phyloP scores from a whole-genome alignment of 768 basidiomycete genomes.

The Auricularia sp. region DNA sequence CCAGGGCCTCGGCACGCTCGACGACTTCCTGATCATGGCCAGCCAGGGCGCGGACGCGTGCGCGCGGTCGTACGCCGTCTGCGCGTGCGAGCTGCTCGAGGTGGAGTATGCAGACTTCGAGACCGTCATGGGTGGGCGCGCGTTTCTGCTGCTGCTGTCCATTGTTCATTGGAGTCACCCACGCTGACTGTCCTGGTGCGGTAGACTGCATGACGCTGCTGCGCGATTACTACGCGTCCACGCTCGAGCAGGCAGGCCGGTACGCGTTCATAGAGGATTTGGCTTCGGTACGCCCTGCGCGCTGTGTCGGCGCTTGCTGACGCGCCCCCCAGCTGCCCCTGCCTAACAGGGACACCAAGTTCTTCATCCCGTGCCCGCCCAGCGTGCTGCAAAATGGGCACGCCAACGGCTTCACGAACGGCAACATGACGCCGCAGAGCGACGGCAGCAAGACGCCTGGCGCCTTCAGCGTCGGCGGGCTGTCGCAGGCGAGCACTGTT shows the following conservation, averaged over 20 bases:
- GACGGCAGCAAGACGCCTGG: too few species aligned
- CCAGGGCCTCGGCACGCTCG: background rate
- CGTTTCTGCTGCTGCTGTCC: background rate
- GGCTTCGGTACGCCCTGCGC: background rate
- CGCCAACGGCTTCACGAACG: too few species aligned
- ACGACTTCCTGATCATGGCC: background rate
- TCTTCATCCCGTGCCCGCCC: too few species aligned
- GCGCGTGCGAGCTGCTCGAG: background rate
- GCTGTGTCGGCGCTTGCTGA: background rate
- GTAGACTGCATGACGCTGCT: background rate
- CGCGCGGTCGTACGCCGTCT: background rate
- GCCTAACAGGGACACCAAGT: background rate
- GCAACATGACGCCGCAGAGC: too few species aligned
- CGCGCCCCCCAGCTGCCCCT: background rate
- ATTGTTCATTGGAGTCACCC: background rate
- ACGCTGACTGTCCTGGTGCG: background rate
- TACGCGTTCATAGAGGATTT: background rate
- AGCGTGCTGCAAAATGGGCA: too few species aligned
- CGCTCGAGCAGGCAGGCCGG: background rate
- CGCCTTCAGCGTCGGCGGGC: too few species aligned
- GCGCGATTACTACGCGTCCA: background rate
- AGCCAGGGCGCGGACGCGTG: background rate
- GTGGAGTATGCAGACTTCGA: background rate
- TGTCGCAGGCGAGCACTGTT: too few species aligned
- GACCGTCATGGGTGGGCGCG: background rate